Conservation (phyloP, 2,329 filamentous ascomycete genomes). For the Ascochyta viciae-villosae region DNA sequence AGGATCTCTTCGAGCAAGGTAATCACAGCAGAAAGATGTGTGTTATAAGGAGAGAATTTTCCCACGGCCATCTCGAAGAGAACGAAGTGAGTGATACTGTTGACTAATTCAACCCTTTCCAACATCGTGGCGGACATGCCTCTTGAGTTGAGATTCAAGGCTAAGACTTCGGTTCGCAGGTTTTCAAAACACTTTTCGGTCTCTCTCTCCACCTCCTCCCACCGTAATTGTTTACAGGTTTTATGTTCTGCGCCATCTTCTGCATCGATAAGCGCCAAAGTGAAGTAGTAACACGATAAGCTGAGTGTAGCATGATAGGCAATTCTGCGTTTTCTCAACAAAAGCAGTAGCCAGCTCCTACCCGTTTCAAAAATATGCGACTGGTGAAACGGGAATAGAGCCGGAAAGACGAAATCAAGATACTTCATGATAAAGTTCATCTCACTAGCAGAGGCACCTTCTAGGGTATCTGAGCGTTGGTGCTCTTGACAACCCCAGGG, state of each 20-base stretch:
- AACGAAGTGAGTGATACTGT: constrained; percentile 19
- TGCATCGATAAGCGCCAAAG: constrained; percentile 21
- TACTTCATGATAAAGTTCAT: constrained; percentile 26
- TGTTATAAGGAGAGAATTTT: constrained; percentile 13
- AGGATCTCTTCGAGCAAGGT: constrained; percentile 23
- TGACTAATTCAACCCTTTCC: constrained; percentile 17
- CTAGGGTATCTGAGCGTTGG: constrained; percentile 2
- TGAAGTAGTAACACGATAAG: constrained; percentile 24
- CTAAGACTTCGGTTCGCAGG: constrained; percentile 15
- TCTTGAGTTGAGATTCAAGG: background rate
- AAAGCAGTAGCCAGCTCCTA: constrained; percentile 21
- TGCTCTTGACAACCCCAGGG: constrained; percentile 12
- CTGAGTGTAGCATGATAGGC: constrained; percentile 21
- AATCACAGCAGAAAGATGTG: constrained; percentile 22
- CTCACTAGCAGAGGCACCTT: constrained; percentile 16
- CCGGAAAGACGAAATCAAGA: constrained; percentile 22
- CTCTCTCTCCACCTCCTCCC: constrained; percentile 20
- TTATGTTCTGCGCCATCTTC: constrained; percentile 10
- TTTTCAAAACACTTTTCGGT: constrained; percentile 20
- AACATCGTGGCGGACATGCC: background rate
- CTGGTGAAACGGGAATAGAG: constrained; percentile 23
- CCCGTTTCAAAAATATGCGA: constrained; percentile 22
- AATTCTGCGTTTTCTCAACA: constrained; percentile 21
- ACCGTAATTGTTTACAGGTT: constrained; percentile 20
- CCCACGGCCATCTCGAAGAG: constrained; percentile 25